Evolutionary conservation across 805 yeast genomes (phyloP), one percentile per base, ranked within the genome.

Genomic region (Metschnikowia aberdeeniae): DNA sequence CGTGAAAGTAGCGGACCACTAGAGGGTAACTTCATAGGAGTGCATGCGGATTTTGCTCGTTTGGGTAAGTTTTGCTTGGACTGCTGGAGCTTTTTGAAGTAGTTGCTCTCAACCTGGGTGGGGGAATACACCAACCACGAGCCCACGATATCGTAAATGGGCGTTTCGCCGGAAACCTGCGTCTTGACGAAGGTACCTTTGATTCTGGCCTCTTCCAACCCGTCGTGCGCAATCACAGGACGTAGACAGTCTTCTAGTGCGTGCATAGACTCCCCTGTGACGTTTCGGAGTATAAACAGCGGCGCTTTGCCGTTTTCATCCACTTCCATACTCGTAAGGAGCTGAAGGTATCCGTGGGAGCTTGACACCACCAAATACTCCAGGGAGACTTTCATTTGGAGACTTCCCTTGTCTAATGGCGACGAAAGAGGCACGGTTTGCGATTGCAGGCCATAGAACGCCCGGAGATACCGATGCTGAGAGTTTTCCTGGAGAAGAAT

Each of bases 51-150:
- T 14, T 49, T 13, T 58, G 54, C 17, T 62, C 56, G n/a, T 22
- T 22, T 31, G 5, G 42, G 29, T 28, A 31, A 10, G n/a, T 30
- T 19, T 7, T 13, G 35, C 30, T 31, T 39, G 13, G 42, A 39
- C 20, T 30, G 42, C 11, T 31, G 20, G 32, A 69, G 49, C 39
- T 66, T 62, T 28, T 57, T 52, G 49, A 59, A 57, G 47, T 53
- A 47, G 29, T 49, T 51, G 14, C 36, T 41, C 54, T 73, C 77
- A 10, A 51, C 47, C 17, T 65, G 59, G 4, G 73, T 60, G 0
- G 80, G 78, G 10, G 70, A 65, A 51, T 70, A 76, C 6, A 70
- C 75, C 17, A 80, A 54, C 79, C 81, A 76, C 35, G 70, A 62
- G 7, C 76, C 80, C 31, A 67, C 66, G 2, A 78, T 36, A 53